Evolutionary conservation across 1,284 basidiomycete species (phyloP), one percentile per base, ranked within the genome.

Genomic region (Earliella scabrosa): DNA sequence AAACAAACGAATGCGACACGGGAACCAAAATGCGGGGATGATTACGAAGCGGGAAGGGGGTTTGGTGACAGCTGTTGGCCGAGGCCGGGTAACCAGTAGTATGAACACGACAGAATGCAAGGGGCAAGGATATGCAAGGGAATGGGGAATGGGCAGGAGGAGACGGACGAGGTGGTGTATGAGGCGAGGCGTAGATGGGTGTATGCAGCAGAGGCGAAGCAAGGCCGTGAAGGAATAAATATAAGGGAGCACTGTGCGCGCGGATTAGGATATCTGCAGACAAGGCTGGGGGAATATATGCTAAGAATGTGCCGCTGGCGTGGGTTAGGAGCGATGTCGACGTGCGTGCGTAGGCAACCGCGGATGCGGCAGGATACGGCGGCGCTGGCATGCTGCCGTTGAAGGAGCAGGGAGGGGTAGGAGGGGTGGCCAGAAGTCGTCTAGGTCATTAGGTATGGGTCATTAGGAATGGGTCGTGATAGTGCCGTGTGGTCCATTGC

Each of bases 241-340:
- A 61, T 51, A 62, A 45, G 23, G 39, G 23, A 57, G 63, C 62
- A 61, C 57, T 60, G 59, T 47, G 54, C 36, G 49, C 36, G 44
- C 6, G 50, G 45, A 64, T 60, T 64, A 64, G 63, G 63, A 64
- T 64, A 64, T 64, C 58, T 62, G 63, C 55, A 60, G 29, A 21
- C 54, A 46, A 52, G 44, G 56, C 52, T n/a, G 40, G 41, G 40
- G 21, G 39, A 46, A 43, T 31, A 48, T 61, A 59, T 52, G 35
- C 48, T 59, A 54, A 24, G 35, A 38, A 41, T 24, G 35, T 35
- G 23, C 52, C 45, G 40, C 40, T 20, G 29, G 20, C 23, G 38
- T 16, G 16, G 29, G 7, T 31, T 26, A 45, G 45, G 16, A n/a
- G 51, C 45, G 31, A 34, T 13, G 29, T 14, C 13, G 20, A 44